A percentile compares a stretch with the other conserved stretches of the same genome.
These are phyloP conservation scores for Wickerhamiella occidentalis DNA, from an alignment of 805 yeast genomes.

Conservation along the genomic window DNA sequence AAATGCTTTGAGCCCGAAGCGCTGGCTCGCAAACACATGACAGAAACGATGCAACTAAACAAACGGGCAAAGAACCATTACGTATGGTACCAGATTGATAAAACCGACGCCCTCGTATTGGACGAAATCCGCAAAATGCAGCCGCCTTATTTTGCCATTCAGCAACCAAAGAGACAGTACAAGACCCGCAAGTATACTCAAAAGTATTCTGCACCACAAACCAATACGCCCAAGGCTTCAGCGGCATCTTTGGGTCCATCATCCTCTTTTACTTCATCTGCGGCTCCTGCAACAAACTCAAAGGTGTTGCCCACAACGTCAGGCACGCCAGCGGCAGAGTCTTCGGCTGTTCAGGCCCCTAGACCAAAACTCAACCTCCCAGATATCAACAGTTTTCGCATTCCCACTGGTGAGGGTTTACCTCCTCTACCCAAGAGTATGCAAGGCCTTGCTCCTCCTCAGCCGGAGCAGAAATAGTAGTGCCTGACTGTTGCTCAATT, in stretches of 20 bases:
- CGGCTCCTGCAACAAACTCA: not conserved
- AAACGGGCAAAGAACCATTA: slow-evolving; percentile 47
- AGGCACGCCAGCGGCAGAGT: not conserved
- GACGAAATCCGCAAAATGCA: slow-evolving; percentile 20
- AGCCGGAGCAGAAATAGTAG: not conserved
- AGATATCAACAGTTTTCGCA: slow-evolving; percentile 12
- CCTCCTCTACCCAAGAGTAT: slow-evolving; percentile 18
- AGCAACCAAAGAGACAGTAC: slow-evolving; percentile 13
- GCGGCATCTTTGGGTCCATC: no score
- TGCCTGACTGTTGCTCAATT: not conserved
- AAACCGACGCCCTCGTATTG: slow-evolving; percentile 22
- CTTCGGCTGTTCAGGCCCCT: not conserved
- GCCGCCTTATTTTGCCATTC: slow-evolving; percentile 18
- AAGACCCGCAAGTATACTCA: slow-evolving; percentile 13
- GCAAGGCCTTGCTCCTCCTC: slow-evolving; percentile 9
- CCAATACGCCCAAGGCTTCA: not conserved
- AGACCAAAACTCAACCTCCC: slow-evolving; percentile 13
- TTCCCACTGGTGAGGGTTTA: slow-evolving; percentile 14
- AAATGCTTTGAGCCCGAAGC: slow-evolving; percentile 52
- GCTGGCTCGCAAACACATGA: slow-evolving; percentile 51
- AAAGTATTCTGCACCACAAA: not conserved
- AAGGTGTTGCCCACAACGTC: not conserved
- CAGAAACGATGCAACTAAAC: slow-evolving; percentile 45
- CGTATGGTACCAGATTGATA: slow-evolving; percentile 64
- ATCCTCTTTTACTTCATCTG: no score